phyloP scores from a whole-genome alignment of 352 stramenopile species.

The Globisporangium carolinianum region DNA sequence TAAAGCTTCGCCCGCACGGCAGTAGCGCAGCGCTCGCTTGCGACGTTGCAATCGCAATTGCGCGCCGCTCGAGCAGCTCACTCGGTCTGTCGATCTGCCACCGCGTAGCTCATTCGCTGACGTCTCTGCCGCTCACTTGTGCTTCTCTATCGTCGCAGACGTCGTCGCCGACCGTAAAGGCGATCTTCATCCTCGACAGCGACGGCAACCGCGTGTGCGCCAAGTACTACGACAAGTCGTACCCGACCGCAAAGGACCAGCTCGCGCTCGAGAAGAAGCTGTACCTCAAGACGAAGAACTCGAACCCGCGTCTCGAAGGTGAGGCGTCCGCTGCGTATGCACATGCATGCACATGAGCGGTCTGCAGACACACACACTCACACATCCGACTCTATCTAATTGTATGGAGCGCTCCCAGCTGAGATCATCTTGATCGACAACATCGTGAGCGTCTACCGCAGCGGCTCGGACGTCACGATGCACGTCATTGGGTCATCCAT shows the following conservation, averaged over 20 bases:
- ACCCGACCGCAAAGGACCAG: conserved; percentile 81
- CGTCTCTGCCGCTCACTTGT: not conserved
- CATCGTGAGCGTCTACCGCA: conserved; percentile 87
- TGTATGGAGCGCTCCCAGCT: conserved; percentile 22
- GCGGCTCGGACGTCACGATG: conserved; percentile 83
- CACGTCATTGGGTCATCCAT: conserved; percentile 78
- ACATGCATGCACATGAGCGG: not conserved
- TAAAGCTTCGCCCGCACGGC: too few relatives aligned
- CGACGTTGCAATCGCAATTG: too few relatives aligned
- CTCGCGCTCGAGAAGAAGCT: conserved; percentile 87
- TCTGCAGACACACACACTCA: not conserved
- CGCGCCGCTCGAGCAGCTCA: too few relatives aligned
- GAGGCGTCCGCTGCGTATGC: not conserved
- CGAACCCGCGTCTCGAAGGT: conserved; percentile 80
- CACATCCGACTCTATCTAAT: conserved; percentile 2
- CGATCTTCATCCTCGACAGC: conserved; percentile 84
- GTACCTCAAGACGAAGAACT: conserved; percentile 88
- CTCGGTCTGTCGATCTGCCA: not conserved
- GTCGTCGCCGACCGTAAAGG: conserved; percentile 75
- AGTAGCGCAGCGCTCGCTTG: too few relatives aligned
- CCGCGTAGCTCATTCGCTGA: not conserved
- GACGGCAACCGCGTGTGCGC: conserved; percentile 86
- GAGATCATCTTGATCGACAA: conserved; percentile 89
- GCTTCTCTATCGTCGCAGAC: conserved; percentile 18
- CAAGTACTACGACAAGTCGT: conserved; percentile 91